Evolutionary conservation across 2,329 filamentous ascomycete genomes (phyloP), one percentile per base, ranked within the genome.

Genomic region (Fusarium musae): DNA sequence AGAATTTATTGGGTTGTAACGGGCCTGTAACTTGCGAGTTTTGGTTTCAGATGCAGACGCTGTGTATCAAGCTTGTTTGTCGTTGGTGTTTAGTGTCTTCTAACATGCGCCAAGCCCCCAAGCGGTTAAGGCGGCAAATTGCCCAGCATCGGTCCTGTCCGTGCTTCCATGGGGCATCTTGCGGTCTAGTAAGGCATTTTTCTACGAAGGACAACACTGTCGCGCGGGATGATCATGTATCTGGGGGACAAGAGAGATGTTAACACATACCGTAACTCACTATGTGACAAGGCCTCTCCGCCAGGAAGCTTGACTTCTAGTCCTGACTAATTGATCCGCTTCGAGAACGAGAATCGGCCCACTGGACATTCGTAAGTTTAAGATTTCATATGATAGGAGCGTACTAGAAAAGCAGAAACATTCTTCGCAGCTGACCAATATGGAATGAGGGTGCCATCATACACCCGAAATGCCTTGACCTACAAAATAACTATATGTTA

Each of bases 121-220:
- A 21, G 26, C 66, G 66, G 66, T 43, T 69, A 65, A 19, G 21
- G 30, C 66, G 66, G 66, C 66, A 69, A 17, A 57, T 37, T 36
- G 63, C 64, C 53, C 39, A 67, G 64, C 56, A 49, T 50, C 10
- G 23, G 54, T 9, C 7, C 11, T 47, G 40, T 28, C 56, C 19
- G 42, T 42, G 56, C 56, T 50, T 36, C 4, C 23, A 28, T 58
- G 34, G 52, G 37, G 26, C 37, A 32, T 56, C 32, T 37, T 47
- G 42, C 40, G 56, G 56, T 58, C 56, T 30, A 23, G 10, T 12
- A 23, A 15, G 30, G 26, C 56, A 42, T n/a, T 42, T 16, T 17
- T 34, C 23, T 9, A 43, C 13, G 6, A 21, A 46, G 12, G 34
- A 21, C 7, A 37, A 16, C 6, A 39, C 17, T 28, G 17, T 28